These are phyloP conservation scores for Xylariaceae sp. DNA, from an alignment of 2,329 filamentous ascomycete species.

Conservation along the genomic window DNA sequence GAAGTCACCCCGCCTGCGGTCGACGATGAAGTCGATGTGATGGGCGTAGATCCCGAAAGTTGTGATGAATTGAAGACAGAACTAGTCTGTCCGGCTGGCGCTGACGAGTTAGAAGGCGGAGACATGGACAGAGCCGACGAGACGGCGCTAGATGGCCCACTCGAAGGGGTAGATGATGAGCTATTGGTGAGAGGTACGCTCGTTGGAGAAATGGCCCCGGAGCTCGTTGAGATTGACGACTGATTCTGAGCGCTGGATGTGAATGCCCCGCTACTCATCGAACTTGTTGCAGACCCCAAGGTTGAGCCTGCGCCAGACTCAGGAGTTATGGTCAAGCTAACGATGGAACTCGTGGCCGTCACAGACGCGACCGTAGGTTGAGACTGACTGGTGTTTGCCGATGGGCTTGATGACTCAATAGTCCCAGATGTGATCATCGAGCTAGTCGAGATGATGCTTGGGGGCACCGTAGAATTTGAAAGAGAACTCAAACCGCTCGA, in stretches of 20 bases:
- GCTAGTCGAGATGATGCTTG: neutral
- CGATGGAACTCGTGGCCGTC: neutral
- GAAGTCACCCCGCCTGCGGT: conserved; percentile 2
- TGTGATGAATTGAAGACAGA: conserved; percentile 4
- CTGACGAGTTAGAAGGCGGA: conserved; percentile 16
- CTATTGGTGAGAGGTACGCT: conserved; percentile 1
- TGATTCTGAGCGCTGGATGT: conserved; percentile 4
- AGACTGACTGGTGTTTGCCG: neutral
- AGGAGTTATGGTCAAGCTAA: neutral
- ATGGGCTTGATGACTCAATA: neutral
- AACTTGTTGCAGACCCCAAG: conserved; percentile 1
- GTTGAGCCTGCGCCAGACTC: neutral
- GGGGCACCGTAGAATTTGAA: neutral
- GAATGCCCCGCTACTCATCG: conserved; percentile 4
- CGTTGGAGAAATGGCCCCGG: conserved; percentile 4
- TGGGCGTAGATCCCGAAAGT: conserved; percentile 3
- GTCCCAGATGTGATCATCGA: neutral
- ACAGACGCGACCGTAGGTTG: neutral
- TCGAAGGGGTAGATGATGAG: conserved; percentile 1
- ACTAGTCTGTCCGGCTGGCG: conserved; percentile 5
- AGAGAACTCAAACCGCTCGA: neutral
- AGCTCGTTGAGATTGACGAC: conserved; percentile 1
- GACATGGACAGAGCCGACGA: conserved; percentile 9
- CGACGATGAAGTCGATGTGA: conserved; percentile 6
- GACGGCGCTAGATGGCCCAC: neutral